Base-by-base conservation (phyloP, 176 grass and related monocot genomes). In the Tillandsia fasciculata region DNA sequence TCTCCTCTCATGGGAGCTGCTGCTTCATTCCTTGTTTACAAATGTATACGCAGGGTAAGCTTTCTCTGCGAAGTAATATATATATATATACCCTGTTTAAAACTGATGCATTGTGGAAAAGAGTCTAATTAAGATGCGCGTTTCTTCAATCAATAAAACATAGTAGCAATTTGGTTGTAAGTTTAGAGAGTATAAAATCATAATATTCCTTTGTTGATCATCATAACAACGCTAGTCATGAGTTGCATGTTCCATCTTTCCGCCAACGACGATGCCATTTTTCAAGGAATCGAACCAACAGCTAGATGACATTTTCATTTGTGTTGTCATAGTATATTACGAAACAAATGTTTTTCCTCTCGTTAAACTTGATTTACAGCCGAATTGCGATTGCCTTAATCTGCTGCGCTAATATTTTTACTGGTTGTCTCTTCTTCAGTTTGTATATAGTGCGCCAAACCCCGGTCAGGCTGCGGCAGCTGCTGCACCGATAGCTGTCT, bases 371-470 rank as follows among this genome's bases (percentile, higher is more conserved):
- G 33, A 42, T 42, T 42, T 42, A 42, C 33, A 5, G 33, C 33
- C 33, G 33, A 42, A 42, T 42, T 42, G 33, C 4, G 7, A 42
- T 42, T 42, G 33, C 33, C 33, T 42, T 70, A 29, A 17, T 20
- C 48, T 71, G 27, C 48, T 71, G 27, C 2, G 59, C 14, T 66
- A 33, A 11, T 12, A 10, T 22, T 52, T 67, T 69, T 87, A 10
- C 76, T 74, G 70, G 70, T 23, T 64, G 58, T 75, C 80, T 68
- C 26, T 77, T 65, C 68, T 88, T 69, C 77, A 99, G 94, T 99
- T 99, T 24, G 94, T 99, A 66, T 99, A 99, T 74, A 90, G 87
- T 15, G 94, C 94, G 33, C 90, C 87, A 48, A 99, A 99, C 82
- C 94, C 94, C 56, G 94, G 94, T 22, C 94, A 99, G 77, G 94